Base-by-base conservation (phyloP, 805 yeast genomes). In the Suhomyces canberraensis region DNA sequence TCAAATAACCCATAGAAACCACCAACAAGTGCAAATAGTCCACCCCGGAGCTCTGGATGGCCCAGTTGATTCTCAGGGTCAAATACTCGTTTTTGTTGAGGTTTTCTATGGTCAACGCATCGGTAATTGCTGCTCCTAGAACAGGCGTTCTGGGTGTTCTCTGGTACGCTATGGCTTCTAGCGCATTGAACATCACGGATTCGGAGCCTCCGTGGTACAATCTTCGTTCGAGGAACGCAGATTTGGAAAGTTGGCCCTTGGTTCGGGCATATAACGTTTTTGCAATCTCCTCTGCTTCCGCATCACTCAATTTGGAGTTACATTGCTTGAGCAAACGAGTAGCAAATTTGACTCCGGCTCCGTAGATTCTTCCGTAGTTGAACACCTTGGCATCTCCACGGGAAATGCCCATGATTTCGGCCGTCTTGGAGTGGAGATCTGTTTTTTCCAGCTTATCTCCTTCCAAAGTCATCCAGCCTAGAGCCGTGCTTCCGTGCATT, bases 381-480 rank as follows among this genome's bases (percentile, higher is more conserved):
- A 93, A 95, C 7, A 90, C 78, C 51, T 93, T 93, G 4, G 98
- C 98, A 45, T 93, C 95, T 50, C 83, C 80, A 58, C 99, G 73
- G 17, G 85, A 78, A 35, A 95, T 90, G 0, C 95, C 95, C 55
- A 93, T 62, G 47, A 95, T 89, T 8, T 73, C 72, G 0, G 98
- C 96, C 0, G 98, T 93, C 47, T 85, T 89, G 0, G 97, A 88
- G 56, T 93, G 99, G 42, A 95, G 64, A 63, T 93, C 99, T 0
- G 99, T 95, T 4, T 93, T 95, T 37, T 84, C 91, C 39, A 67
- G 71, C 61, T 93, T 93, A 3, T 91, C 80, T 14, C 99, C 99
- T 66, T 93, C 99, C 38, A 93, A 70, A 2, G 97, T 90, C 99
- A 93, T 95, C 98, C 98, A 95, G 0, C 98, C 97, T 37, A 95